These are phyloP conservation scores for Seminavis robusta DNA, from an alignment of 108 stramenopile species.

Conservation along the genomic window DNA sequence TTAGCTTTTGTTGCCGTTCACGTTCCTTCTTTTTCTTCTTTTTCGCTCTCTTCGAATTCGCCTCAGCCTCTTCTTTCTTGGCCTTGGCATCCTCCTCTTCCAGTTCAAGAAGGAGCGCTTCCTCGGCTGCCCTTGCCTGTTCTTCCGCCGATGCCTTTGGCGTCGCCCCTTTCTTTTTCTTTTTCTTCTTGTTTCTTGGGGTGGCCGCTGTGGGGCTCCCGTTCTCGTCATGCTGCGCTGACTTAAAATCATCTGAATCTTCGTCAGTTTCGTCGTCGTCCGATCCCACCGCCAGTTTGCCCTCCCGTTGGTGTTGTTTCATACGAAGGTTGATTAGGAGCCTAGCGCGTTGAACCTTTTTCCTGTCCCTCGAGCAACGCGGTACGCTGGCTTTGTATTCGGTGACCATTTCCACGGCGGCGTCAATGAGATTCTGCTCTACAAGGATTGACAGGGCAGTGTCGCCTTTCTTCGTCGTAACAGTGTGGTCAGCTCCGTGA, in stretches of 20 bases:
- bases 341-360: constrained; percentile 87
- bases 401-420: constrained; percentile 90
- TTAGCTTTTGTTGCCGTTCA: constrained; percentile 72
- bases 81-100: constrained; percentile 74
- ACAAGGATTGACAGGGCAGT: constrained; percentile 89
- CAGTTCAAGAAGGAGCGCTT: constrained; percentile 76
- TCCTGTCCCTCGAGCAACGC: constrained; percentile 86
- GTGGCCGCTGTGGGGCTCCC: constrained; percentile 16
- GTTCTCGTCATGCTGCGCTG: constrained; percentile 32
- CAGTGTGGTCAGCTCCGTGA: constrained; percentile 88
- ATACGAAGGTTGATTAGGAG: constrained; percentile 81
- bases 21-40: constrained; percentile 86
- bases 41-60: constrained; percentile 76
- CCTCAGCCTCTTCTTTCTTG: constrained; percentile 59
- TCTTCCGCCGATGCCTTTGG: constrained; percentile 64
- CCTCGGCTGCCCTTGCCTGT: constrained; percentile 77
- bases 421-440: constrained; percentile 89
- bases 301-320: constrained; percentile 77
- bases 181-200: constrained; percentile 50
- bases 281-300: constrained; percentile 20
- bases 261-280: constrained; percentile 57
- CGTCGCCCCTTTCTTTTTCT: constrained; percentile 38
- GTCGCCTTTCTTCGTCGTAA: constrained; percentile 92
- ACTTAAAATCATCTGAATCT: constrained; percentile 21
- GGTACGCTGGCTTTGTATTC: constrained; percentile 90